phyloP scores from a whole-genome alignment of 257 asterid species.

The Solanum chaucha region DNA sequence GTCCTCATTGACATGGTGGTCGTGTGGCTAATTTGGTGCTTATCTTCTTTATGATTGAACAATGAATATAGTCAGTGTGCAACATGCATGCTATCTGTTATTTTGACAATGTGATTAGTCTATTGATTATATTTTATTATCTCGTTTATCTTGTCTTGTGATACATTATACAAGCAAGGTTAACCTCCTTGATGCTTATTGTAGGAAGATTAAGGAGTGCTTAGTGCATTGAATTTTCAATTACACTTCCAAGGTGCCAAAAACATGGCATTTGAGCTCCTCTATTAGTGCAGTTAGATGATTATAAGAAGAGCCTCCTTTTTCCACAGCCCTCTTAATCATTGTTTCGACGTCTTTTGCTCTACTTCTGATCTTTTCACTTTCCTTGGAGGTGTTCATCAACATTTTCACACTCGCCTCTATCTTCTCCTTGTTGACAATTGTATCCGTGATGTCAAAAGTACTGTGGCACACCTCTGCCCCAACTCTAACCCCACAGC shows the following conservation, averaged over 20 bases:
- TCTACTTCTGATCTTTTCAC: slow-evolving; percentile 1
- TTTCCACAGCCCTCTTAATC: not conserved
- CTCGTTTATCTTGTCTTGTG: not conserved
- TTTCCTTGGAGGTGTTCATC: slow-evolving; percentile 1
- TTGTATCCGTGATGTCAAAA: not conserved
- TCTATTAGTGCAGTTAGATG: slow-evolving; percentile 2
- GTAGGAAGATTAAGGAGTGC: not conserved
- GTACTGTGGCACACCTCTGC: not conserved
- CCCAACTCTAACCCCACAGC: slow-evolving; percentile 9
- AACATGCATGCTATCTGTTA: not conserved
- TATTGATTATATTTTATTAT: not conserved
- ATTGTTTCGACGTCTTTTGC: not conserved
- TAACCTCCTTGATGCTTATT: not conserved
- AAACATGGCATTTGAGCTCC: slow-evolving; percentile 1
- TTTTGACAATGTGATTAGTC: not conserved
- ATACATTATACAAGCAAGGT: not conserved
- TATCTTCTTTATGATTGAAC: not conserved
- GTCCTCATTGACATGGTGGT: not conserved
- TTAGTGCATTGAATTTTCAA: not conserved
- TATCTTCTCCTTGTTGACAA: not conserved
- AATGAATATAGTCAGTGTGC: not conserved
- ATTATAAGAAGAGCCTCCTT: slow-evolving; percentile 12
- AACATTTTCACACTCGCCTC: not conserved
- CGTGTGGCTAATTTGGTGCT: not conserved
- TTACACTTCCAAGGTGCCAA: not conserved